Conservation (phyloP, 2,329 filamentous ascomycete species). For the Claviceps sp. region DNA sequence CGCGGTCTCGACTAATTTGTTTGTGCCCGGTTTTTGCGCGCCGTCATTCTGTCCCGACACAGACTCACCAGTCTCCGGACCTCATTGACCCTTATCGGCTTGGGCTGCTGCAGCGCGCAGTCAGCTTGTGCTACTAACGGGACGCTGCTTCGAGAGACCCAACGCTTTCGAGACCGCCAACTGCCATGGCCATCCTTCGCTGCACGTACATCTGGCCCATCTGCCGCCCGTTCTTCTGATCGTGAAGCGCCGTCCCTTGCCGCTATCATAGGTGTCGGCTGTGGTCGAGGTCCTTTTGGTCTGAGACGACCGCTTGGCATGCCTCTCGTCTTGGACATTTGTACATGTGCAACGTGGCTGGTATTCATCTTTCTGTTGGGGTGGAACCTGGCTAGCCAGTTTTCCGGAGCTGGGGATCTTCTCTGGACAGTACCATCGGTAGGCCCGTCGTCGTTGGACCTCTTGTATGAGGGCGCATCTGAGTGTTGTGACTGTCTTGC, state of each 20-base stretch:
- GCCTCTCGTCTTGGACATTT: neutral
- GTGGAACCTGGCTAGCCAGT: neutral
- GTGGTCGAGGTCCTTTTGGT: neutral
- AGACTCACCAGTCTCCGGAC: slow-evolving; percentile 17
- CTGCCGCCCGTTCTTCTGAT: neutral
- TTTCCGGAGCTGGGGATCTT: neutral
- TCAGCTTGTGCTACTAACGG: slow-evolving; percentile 14
- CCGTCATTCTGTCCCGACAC: slow-evolving; percentile 14
- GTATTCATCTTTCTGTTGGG: neutral
- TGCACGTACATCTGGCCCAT: neutral
- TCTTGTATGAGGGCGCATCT: neutral
- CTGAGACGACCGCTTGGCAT: neutral
- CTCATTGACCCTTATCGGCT: slow-evolving; percentile 17
- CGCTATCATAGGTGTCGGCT: neutral
- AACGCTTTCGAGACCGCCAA: slow-evolving; percentile 8
- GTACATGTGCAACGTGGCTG: neutral
- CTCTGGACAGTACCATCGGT: neutral
- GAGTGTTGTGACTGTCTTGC: neutral
- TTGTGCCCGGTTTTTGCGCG: slow-evolving; percentile 10
- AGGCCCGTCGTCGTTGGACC: neutral
- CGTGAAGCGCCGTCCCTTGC: neutral
- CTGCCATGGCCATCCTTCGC: neutral
- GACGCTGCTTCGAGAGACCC: slow-evolving; percentile 10
- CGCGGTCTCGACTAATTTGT: slow-evolving; percentile 7
- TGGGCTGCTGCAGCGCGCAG: slow-evolving; percentile 19